A percentile compares a stretch with the other conserved stretches of the same genome.
phyloP scores from a whole-genome alignment of 805 yeast species.

The Suhomyces pyralidae region DNA sequence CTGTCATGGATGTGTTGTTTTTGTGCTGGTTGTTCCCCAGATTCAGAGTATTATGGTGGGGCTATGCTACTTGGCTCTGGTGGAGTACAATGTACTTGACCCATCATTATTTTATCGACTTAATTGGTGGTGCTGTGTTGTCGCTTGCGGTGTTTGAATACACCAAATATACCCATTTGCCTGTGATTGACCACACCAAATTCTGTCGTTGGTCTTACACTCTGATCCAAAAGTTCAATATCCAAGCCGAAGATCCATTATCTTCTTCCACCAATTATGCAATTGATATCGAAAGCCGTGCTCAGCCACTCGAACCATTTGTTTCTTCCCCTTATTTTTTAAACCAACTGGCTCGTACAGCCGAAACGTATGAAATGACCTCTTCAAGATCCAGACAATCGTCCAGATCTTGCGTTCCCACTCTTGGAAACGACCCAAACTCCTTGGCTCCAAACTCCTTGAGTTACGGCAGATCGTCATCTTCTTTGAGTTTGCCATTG shows the following conservation, averaged over 20 bases:
- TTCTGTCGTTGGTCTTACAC: conserved; percentile 73
- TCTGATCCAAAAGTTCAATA: conserved; percentile 24
- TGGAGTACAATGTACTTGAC: conserved; percentile 98
- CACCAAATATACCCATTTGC: conserved; percentile 66
- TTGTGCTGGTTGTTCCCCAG: conserved; percentile 79
- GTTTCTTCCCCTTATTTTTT: conserved; percentile 7
- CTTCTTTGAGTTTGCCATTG: conserved; percentile 4
- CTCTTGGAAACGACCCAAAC: not conserved
- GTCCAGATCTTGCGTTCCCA: conserved; percentile 17
- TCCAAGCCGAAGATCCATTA: conserved; percentile 32
- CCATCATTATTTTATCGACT: conserved; percentile 92
- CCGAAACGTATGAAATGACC: conserved; percentile 21
- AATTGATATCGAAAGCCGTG: conserved; percentile 6
- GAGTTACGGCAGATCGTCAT: conserved; percentile 14
- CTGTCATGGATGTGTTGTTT: conserved; percentile 90
- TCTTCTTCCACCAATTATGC: not conserved
- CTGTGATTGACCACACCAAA: conserved; percentile 48
- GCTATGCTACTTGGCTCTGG: conserved; percentile 93
- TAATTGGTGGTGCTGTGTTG: conserved; percentile 89
- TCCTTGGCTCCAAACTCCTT: conserved; percentile 8
- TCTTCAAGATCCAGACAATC: conserved; percentile 28
- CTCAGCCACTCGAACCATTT: not conserved
- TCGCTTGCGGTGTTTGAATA: conserved; percentile 67
- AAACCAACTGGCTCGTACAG: conserved; percentile 5
- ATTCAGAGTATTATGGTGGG: conserved; percentile 59